Conservation (phyloP, 1,284 basidiomycete genomes). For the Ceratobasidium sp. region DNA sequence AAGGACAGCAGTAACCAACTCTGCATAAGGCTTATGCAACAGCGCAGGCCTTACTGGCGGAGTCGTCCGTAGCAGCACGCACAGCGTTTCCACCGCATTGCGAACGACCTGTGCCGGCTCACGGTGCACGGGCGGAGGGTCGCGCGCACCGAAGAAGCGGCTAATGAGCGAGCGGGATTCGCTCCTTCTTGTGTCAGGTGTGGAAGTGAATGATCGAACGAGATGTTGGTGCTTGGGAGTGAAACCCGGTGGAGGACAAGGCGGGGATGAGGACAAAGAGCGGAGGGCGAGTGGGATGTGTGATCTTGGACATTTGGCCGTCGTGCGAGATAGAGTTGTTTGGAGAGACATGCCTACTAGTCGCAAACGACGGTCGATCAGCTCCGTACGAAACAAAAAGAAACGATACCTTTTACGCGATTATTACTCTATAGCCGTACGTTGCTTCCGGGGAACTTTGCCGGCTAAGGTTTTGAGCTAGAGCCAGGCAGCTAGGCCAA, state of each 20-base stretch:
- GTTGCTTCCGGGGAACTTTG: too few species aligned
- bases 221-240: background rate
- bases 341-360: slow-evolving; percentile 7
- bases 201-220: background rate
- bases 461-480: background rate
- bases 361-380: background rate
- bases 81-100: slow-evolving; percentile 22
- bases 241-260: background rate
- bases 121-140: background rate
- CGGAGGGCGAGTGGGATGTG: background rate
- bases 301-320: slow-evolving; percentile 3
- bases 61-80: slow-evolving; percentile 13
- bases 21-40: slow-evolving; percentile 30
- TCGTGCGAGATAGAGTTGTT: slow-evolving; percentile 7
- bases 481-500: background rate
- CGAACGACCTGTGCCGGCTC: slow-evolving; percentile 11
- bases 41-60: slow-evolving; percentile 25
- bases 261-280: background rate
- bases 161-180: slow-evolving; percentile 10
- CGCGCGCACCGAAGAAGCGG: slow-evolving; percentile 26
- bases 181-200: background rate
- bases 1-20: slow-evolving; percentile 12
- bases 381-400: background rate
- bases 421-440: background rate
- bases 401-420: background rate